Evolutionary conservation across 2,329 filamentous ascomycete species (phyloP).

Genomic region (Dendrostoma leiphaemia): DNA sequence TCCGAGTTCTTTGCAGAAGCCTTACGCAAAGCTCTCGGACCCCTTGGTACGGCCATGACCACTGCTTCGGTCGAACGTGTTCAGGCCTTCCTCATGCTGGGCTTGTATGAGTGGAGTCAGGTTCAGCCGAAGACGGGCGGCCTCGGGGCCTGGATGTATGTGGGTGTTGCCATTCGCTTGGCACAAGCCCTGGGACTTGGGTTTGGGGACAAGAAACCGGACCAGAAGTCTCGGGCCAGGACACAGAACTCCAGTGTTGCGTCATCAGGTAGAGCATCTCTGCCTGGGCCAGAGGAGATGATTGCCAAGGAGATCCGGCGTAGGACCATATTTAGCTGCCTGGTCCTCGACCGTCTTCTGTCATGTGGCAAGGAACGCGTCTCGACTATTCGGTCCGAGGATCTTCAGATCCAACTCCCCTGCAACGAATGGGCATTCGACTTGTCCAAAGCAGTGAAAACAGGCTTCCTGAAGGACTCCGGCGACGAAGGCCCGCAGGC

Average conservation of each 20-base stretch:
- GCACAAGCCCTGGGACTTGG: conserved; percentile 61
- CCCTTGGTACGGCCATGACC: conserved; percentile 45
- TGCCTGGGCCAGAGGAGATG: conserved; percentile 34
- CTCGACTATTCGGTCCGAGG: conserved; percentile 56
- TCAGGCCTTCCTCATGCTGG: conserved; percentile 69
- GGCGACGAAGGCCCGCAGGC: conserved; percentile 22
- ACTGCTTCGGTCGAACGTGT: conserved; percentile 59
- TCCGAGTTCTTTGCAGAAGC: conserved; percentile 65
- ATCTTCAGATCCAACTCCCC: conserved; percentile 64
- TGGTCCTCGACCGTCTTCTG: conserved; percentile 69
- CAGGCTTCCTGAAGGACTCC: conserved; percentile 42
- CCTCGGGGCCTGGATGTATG: conserved; percentile 62
- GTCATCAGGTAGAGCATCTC: not conserved
- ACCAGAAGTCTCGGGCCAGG: conserved; percentile 12
- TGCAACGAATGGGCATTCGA: conserved; percentile 66
- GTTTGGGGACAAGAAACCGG: conserved; percentile 50
- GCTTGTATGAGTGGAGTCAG: conserved; percentile 70
- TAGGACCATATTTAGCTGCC: conserved; percentile 73
- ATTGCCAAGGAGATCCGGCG: conserved; percentile 63
- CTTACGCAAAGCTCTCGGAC: conserved; percentile 50
- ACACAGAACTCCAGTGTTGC: conserved; percentile 7
- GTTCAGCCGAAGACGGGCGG: conserved; percentile 48
- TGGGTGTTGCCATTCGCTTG: conserved; percentile 63
- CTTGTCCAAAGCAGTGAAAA: conserved; percentile 55
- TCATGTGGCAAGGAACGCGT: conserved; percentile 62